Evolutionary conservation across 192 early-diverging fungal genomes (phyloP).

Genomic region (Rhizophagus clarus): DNA sequence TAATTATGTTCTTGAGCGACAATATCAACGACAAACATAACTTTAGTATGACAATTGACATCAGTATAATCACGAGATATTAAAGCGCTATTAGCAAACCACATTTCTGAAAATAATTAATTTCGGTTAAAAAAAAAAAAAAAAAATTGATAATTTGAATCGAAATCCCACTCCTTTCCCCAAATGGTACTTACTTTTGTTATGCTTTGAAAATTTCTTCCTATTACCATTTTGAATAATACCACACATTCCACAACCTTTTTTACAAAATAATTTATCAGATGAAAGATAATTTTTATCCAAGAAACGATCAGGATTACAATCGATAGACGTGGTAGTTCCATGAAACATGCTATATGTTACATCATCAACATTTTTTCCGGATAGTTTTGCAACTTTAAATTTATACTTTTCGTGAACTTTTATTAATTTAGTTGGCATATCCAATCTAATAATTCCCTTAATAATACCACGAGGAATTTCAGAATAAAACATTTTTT

Average conservation of each 20-base stretch:
- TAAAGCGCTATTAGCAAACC: slow-evolving; percentile 13
- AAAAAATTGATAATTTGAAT: background rate
- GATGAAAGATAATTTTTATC: background rate
- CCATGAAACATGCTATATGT: background rate
- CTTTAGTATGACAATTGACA: background rate
- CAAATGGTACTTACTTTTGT: background rate
- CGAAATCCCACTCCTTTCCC: too few relatives aligned
- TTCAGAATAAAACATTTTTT: background rate
- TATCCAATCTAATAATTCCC: background rate
- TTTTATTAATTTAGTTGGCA: background rate
- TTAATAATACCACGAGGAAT: background rate
- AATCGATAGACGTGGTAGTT: background rate
- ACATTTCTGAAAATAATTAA: slow-evolving; percentile 29
- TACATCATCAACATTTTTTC: background rate
- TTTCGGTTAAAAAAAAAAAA: background rate
- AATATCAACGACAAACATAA: slow-evolving; percentile 11
- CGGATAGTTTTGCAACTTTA: background rate
- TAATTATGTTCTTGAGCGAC: background rate
- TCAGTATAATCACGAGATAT: slow-evolving; percentile 14
- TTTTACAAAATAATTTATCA: background rate
- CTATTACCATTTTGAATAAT: slow-evolving; percentile 2
- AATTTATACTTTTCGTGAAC: background rate
- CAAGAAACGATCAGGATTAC: background rate
- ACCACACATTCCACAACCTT: slow-evolving; percentile 18
- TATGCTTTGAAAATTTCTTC: slow-evolving; percentile 12